Evolutionary conservation across 169 alveolate genomes (phyloP).

Genomic region (Plasmodium reichenowi): DNA sequence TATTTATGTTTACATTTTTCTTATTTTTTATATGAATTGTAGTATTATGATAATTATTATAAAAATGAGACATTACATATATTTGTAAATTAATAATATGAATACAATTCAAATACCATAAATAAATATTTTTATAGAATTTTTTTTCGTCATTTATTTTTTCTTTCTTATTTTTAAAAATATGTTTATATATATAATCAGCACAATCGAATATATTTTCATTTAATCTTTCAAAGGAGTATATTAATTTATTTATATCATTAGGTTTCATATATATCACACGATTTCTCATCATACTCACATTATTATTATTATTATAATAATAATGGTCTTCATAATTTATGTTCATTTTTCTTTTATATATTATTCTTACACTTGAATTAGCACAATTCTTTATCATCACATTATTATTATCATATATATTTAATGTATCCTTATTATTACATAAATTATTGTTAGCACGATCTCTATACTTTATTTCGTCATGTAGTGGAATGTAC

Average conservation of each 20-base stretch:
- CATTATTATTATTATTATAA: too few species aligned
- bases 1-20: slow-evolving; percentile 12
- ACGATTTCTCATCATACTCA: not conserved
- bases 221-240: slow-evolving; percentile 23
- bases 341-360: slow-evolving; percentile 7
- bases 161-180: slow-evolving; percentile 15
- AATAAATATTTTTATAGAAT: not conserved
- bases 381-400: not conserved
- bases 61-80: slow-evolving; percentile 23
- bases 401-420: not conserved
- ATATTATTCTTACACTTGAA: not conserved
- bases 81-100: slow-evolving; percentile 17
- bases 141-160: not conserved
- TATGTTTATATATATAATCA: slow-evolving; percentile 18
- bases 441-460: not conserved
- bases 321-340: not conserved
- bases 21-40: slow-evolving; percentile 38
- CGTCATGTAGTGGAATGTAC: too few species aligned
- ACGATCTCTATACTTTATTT: not conserved
- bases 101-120: slow-evolving; percentile 43
- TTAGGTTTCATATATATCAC: slow-evolving; percentile 46
- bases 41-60: slow-evolving; percentile 45
- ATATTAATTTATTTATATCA: slow-evolving; percentile 31
- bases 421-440: not conserved
- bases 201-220: slow-evolving; percentile 34